These are phyloP conservation scores for Microdochium bolleyi DNA, from an alignment of 2,329 filamentous ascomycete genomes.

Conservation along the genomic window DNA sequence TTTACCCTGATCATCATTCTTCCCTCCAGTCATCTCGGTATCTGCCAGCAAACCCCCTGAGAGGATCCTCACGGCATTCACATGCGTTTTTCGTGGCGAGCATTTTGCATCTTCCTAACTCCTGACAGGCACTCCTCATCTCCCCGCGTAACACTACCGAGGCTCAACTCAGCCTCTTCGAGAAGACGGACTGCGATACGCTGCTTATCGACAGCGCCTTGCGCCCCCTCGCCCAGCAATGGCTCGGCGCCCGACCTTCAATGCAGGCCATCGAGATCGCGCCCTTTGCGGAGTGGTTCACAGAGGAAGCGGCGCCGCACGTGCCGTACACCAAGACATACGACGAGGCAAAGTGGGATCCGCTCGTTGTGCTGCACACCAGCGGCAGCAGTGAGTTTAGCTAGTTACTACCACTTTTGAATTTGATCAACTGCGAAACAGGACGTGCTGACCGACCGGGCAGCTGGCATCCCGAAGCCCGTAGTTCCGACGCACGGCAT, in stretches of 20 bases:
- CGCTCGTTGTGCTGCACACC: neutral
- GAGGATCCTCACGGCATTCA: too few relatives aligned
- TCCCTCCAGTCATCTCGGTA: too few relatives aligned
- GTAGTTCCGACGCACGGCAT: slow-evolving; percentile 2
- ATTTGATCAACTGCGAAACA: too few relatives aligned
- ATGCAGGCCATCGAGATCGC: neutral
- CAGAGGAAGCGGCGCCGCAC: neutral
- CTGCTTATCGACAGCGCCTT: neutral
- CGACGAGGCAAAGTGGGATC: neutral
- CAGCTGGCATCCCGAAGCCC: slow-evolving; percentile 1
- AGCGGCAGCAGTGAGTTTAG: neutral
- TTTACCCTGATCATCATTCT: neutral
- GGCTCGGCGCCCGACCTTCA: neutral
- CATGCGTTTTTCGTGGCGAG: too few relatives aligned
- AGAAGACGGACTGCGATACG: neutral
- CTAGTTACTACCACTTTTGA: too few relatives aligned
- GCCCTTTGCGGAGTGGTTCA: neutral
- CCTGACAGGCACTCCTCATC: slow-evolving; percentile 4
- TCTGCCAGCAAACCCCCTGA: too few relatives aligned
- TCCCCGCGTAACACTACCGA: neutral
- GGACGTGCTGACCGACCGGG: too few relatives aligned
- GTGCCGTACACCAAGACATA: neutral
- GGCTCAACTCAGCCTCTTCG: neutral
- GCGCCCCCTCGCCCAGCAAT: neutral
- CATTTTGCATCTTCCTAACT: too few relatives aligned